Evolutionary conservation across 2,329 filamentous ascomycete species (phyloP).

Genomic region (Zarea fungicola): DNA sequence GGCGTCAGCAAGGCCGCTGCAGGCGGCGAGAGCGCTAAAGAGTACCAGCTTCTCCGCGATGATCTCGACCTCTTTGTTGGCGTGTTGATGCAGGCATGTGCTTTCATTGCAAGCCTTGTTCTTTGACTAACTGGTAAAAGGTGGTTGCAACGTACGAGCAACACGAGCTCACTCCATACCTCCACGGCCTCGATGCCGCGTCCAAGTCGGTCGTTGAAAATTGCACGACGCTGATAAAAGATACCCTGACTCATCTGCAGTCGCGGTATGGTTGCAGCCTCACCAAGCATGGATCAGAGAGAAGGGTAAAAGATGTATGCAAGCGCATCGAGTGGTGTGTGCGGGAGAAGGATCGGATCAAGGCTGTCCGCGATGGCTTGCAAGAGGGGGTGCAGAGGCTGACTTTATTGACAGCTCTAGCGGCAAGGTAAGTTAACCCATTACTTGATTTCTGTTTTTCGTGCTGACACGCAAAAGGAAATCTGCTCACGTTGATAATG

Average conservation of each 20-base stretch:
- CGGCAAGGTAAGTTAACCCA: too few species aligned
- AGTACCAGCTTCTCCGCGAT: constrained; percentile 1
- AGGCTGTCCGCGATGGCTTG: background rate
- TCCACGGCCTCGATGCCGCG: background rate
- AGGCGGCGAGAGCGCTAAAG: background rate
- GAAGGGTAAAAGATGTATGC: background rate
- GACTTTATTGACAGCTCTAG: too few species aligned
- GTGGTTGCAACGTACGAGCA: constrained; percentile 4
- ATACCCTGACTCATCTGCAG: background rate
- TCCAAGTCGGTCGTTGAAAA: background rate
- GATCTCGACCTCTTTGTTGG: background rate
- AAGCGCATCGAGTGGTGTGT: background rate
- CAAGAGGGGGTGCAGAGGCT: background rate
- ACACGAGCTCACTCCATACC: background rate
- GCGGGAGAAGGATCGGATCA: background rate
- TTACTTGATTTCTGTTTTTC: too few species aligned
- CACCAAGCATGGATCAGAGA: background rate
- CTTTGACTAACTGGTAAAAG: too few species aligned
- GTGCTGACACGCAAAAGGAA: too few species aligned
- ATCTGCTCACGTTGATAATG: too few species aligned
- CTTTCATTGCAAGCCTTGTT: too few species aligned
- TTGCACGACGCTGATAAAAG: background rate
- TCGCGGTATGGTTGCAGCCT: background rate
- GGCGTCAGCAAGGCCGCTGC: background rate
- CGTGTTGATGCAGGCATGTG: background rate